These are phyloP conservation scores for Aquilaria agallochum DNA, from an alignment of 441 rosid genomes.

Conservation along the genomic window DNA sequence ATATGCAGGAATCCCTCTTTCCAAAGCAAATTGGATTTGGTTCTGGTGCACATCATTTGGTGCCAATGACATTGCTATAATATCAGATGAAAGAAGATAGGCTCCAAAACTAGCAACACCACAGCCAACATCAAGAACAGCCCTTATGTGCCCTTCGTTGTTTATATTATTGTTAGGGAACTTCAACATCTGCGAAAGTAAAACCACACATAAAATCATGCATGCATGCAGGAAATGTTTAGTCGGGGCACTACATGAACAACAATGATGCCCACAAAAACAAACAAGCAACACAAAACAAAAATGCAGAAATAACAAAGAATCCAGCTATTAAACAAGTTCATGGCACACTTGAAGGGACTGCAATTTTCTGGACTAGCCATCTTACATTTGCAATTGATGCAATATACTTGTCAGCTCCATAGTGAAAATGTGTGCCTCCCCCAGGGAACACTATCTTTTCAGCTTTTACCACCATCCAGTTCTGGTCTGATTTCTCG, in stretches of 20 bases:
- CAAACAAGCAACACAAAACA: constrained; percentile 1
- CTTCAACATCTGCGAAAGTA: constrained; percentile 78
- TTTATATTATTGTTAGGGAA: constrained; percentile 71
- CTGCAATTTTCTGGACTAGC: background rate
- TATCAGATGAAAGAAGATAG: constrained; percentile 82
- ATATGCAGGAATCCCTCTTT: constrained; percentile 98
- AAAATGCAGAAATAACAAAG: background rate
- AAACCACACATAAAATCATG: constrained; percentile 11
- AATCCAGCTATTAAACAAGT: background rate
- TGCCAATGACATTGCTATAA: constrained; percentile 87
- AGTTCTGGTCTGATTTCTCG: constrained; percentile 98
- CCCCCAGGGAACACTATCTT: constrained; percentile 94
- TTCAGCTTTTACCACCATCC: constrained; percentile 99
- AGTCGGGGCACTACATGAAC: background rate
- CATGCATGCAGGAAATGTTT: constrained; percentile 12
- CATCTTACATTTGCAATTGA: constrained; percentile 84
- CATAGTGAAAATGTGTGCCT: constrained; percentile 98
- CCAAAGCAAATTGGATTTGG: constrained; percentile 98
- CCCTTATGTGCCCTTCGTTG: constrained; percentile 72
- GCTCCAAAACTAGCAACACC: constrained; percentile 99
- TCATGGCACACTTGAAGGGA: background rate
- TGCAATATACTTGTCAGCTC: constrained; percentile 97
- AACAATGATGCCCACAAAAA: background rate
- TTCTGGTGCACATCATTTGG: constrained; percentile 99
- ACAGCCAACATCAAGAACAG: constrained; percentile 97